Percentiles rank a stretch among this genome's conserved stretches.
Conservation (phyloP, 345 rosid genomes). For the Eucalyptus sideroxylon region DNA sequence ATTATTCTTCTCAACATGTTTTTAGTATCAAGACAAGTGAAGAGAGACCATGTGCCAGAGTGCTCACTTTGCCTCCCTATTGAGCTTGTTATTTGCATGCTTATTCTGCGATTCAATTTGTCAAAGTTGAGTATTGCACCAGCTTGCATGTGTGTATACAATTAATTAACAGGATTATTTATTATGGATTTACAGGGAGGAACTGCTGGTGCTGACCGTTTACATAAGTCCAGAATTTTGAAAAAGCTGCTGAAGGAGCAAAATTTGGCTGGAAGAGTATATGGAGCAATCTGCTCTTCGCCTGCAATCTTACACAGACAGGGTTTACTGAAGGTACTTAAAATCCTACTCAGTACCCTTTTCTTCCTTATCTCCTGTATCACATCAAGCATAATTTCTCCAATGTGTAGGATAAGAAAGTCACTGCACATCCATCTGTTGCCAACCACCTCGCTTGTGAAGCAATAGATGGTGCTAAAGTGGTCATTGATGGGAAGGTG, state of each 20-base stretch:
- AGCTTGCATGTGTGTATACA: background rate
- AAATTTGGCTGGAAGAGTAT: slow-evolving; percentile 42
- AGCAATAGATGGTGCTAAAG: slow-evolving; percentile 37
- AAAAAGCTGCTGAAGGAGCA: slow-evolving; percentile 81
- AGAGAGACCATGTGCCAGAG: background rate
- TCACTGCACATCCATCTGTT: slow-evolving; percentile 38
- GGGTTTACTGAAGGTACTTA: slow-evolving; percentile 62
- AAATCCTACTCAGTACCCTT: background rate
- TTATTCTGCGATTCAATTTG: background rate
- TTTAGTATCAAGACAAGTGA: background rate
- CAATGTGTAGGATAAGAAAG: slow-evolving; percentile 45
- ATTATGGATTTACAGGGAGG: slow-evolving; percentile 47
- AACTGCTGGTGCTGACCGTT: slow-evolving; percentile 36
- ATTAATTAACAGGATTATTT: background rate
- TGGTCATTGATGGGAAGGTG: slow-evolving; percentile 79
- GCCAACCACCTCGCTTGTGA: slow-evolving; percentile 6
- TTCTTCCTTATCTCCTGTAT: background rate
- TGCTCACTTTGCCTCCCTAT: background rate
- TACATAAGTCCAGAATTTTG: slow-evolving; percentile 59
- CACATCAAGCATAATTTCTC: background rate
- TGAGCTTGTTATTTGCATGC: background rate
- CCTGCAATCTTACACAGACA: slow-evolving; percentile 38
- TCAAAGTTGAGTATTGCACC: background rate
- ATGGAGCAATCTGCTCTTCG: slow-evolving; percentile 73
- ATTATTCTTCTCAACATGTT: background rate